Evolutionary conservation across 805 yeast species (phyloP).

Genomic region (Ogataea siamensis): DNA sequence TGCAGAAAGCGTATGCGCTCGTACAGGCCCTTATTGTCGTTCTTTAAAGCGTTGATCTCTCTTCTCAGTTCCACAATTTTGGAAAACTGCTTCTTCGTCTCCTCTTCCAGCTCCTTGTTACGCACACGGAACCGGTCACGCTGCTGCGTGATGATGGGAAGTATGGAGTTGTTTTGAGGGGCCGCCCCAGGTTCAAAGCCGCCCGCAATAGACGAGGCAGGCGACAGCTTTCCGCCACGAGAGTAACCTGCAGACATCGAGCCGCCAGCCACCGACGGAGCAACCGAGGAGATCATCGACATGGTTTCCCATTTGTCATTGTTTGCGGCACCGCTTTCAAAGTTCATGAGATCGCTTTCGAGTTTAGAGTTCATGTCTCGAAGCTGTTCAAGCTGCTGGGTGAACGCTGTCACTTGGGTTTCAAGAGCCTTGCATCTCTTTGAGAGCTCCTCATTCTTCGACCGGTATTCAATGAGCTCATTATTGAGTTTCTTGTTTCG

Average conservation of each 20-base stretch:
- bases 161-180: slow-evolving; percentile 46
- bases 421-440: slow-evolving; percentile 43
- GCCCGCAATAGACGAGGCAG: slow-evolving; percentile 52
- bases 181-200: slow-evolving; percentile 24
- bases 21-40: slow-evolving; percentile 75
- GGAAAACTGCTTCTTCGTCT: slow-evolving; percentile 55
- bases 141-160: slow-evolving; percentile 90
- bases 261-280: slow-evolving; percentile 24
- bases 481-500: slow-evolving; percentile 72
- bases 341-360: slow-evolving; percentile 67
- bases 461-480: slow-evolving; percentile 65
- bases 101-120: slow-evolving; percentile 81
- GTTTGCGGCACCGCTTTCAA: slow-evolving; percentile 44
- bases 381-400: slow-evolving; percentile 41
- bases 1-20: slow-evolving; percentile 73
- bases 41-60: slow-evolving; percentile 61
- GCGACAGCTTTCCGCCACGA: slow-evolving; percentile 40
- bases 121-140: slow-evolving; percentile 89
- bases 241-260: slow-evolving; percentile 7
- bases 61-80: slow-evolving; percentile 59
- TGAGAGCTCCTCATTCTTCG: slow-evolving; percentile 49
- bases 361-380: slow-evolving; percentile 54
- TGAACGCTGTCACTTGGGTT: slow-evolving; percentile 33
- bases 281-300: slow-evolving; percentile 64
- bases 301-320: slow-evolving; percentile 57